Conservation (phyloP, 345 rosid species). For the Salix brachista region DNA sequence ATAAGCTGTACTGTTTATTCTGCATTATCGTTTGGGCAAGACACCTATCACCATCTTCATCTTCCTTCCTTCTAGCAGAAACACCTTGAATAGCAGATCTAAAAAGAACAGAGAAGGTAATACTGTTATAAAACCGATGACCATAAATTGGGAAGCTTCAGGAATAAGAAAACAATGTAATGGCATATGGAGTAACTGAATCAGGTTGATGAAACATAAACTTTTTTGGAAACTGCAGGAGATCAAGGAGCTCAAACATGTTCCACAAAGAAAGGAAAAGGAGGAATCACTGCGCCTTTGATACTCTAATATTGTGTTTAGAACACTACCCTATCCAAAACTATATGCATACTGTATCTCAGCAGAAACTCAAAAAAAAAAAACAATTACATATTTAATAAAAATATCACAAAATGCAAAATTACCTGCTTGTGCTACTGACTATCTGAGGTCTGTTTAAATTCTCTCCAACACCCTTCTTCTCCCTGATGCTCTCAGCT, state of each 20-base stretch:
- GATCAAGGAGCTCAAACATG: neutral
- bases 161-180: neutral
- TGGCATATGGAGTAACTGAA: neutral
- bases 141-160: neutral
- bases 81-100: slow-evolving; percentile 44
- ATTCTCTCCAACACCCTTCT: slow-evolving; percentile 43
- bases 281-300: no score
- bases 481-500: slow-evolving; percentile 54
- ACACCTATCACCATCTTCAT: slow-evolving; percentile 61
- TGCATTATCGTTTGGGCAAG: slow-evolving; percentile 67
- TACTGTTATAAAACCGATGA: neutral
- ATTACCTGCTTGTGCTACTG: slow-evolving; percentile 48
- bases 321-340: neutral
- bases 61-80: slow-evolving; percentile 50
- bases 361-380: neutral
- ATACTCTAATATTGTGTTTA: neutral
- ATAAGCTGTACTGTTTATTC: slow-evolving; percentile 60
- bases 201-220: neutral
- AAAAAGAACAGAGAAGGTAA: slow-evolving; percentile 6
- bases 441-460: slow-evolving; percentile 23
- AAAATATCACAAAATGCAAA: slow-evolving; percentile 6
- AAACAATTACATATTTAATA: neutral
- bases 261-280: neutral
- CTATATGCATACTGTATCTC: neutral
- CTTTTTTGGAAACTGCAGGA: neutral